Evolutionary conservation across 345 rosid species (phyloP).

Genomic region (Cardamine chenopodiifolia): DNA sequence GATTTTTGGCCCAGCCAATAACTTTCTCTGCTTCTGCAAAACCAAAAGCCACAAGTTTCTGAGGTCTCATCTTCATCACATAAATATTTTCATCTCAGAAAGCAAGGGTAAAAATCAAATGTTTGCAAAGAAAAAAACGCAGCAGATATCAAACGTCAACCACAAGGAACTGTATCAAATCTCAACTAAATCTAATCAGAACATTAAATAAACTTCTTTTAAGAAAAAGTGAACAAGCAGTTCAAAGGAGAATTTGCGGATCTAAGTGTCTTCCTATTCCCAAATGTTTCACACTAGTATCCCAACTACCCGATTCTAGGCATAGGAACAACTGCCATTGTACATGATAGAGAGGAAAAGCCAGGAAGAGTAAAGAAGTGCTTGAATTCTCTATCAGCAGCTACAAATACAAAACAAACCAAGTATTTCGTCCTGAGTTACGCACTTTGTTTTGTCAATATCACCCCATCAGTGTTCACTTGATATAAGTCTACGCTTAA

Average conservation of each 20-base stretch:
- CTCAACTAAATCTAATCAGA: not conserved
- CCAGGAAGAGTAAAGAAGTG: slow-evolving; percentile 16
- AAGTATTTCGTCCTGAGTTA: slow-evolving; percentile 18
- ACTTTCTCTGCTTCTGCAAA: slow-evolving; percentile 85
- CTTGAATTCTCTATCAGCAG: slow-evolving; percentile 1
- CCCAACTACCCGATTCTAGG: not conserved
- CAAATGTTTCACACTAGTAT: slow-evolving; percentile 3
- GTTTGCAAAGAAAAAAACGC: not conserved
- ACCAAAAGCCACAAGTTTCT: slow-evolving; percentile 34
- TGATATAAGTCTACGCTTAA: slow-evolving; percentile 69
- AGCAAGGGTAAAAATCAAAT: not conserved
- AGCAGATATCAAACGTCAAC: not conserved
- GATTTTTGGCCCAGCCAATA: slow-evolving; percentile 96
- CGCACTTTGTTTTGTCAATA: slow-evolving; percentile 81
- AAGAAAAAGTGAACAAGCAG: not conserved
- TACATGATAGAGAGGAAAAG: not conserved
- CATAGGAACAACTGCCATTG: slow-evolving; percentile 5
- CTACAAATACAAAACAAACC: slow-evolving; percentile 25
- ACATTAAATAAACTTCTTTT: not conserved
- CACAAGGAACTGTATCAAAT: slow-evolving; percentile 7
- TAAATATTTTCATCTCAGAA: not conserved
- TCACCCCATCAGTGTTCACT: slow-evolving; percentile 75
- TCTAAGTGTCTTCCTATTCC: slow-evolving; percentile 4
- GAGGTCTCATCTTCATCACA: slow-evolving; percentile 7
- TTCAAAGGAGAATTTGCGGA: not conserved